Base-by-base conservation (phyloP, 2,329 filamentous ascomycete genomes). In the Aspergillus puulaauensis region DNA sequence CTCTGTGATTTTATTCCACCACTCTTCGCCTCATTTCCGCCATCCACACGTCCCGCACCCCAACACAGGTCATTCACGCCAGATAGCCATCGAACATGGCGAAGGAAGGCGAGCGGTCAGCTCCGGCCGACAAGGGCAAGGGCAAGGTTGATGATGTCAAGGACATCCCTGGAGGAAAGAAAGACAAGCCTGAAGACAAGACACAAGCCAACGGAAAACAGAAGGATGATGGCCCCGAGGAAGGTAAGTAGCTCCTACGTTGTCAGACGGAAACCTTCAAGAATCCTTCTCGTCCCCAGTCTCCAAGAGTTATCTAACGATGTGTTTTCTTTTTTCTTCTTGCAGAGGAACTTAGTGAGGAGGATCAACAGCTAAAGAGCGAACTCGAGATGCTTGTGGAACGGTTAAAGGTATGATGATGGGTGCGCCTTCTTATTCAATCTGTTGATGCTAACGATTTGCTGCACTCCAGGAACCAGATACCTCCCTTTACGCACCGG, bases 331-430 rank as follows among this genome's bases (percentile, higher is more conserved):
- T 78, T 75, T 70, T 60, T 70, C 47, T 77, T 27, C 78, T 75
- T 70, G 74, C 83, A 80, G 93, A 98, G 79, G 95, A 99, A 79
- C 88, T 99, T 67, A 99, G 85, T 71, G 95, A 99, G 71, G 95
- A 99, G 77, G 95, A 99, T 66, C 93, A 98, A 79, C 93, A 98
- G 81, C 86, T 99, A 72, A 99, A 99, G 83, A 93, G 85, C 72
- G 95, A 99, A 79, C 87, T 99, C 61, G 95, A 99, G 66, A 96
- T 98, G 93, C 86, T 99, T 52, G 93, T 97, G 8, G 95, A 99
- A 80, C 86, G 95, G 72, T 82, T 99, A 83, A 90, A 90, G 76
- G 92, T 96, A 80, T 70, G 78, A 51, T 55, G 51, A 54, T 23
- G 55, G 48, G 48, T 63, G 35, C 43, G 31, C 23, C 43, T 48